Conservation (phyloP, 805 yeast genomes). For the Saccharomycopsis amapae region DNA sequence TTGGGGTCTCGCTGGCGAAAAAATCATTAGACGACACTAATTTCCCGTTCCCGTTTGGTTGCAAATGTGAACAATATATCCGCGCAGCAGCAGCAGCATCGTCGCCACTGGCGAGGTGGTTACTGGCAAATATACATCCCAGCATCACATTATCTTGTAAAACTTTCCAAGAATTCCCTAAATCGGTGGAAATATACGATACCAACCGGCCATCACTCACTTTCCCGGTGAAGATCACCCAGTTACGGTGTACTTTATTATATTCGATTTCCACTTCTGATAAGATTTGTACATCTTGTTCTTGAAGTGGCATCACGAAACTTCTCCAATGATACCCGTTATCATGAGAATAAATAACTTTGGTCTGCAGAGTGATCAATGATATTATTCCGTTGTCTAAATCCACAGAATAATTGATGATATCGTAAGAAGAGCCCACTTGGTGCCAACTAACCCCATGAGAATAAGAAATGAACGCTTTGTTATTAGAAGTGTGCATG, state of each 20-base stretch:
- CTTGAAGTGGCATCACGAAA: conserved; percentile 22
- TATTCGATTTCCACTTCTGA: neutral
- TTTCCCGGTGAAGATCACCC: conserved; percentile 18
- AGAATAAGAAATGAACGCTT: conserved; percentile 6
- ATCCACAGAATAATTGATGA: conserved; percentile 3
- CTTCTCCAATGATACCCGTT: conserved; percentile 48
- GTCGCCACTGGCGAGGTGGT: neutral
- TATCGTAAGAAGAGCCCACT: neutral
- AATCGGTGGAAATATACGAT: conserved; percentile 18
- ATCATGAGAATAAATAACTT: conserved; percentile 58
- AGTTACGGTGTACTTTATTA: neutral
- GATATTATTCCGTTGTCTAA: conserved; percentile 1
- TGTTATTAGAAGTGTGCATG: conserved; percentile 1
- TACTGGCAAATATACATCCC: conserved; percentile 9
- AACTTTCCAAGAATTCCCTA: conserved; percentile 16
- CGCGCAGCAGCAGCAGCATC: conserved; percentile 1
- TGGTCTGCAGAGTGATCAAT: neutral
- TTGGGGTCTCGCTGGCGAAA: conserved; percentile 6
- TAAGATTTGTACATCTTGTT: neutral
- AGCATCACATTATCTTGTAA: conserved; percentile 12
- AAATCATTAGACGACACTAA: conserved; percentile 15
- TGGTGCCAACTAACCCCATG: conserved; percentile 6
- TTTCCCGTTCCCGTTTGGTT: neutral
- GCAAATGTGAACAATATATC: conserved; percentile 11
- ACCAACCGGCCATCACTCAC: neutral